Evolutionary conservation across 805 yeast species (phyloP).

Genomic region (Scheffersomyces spartinae): DNA sequence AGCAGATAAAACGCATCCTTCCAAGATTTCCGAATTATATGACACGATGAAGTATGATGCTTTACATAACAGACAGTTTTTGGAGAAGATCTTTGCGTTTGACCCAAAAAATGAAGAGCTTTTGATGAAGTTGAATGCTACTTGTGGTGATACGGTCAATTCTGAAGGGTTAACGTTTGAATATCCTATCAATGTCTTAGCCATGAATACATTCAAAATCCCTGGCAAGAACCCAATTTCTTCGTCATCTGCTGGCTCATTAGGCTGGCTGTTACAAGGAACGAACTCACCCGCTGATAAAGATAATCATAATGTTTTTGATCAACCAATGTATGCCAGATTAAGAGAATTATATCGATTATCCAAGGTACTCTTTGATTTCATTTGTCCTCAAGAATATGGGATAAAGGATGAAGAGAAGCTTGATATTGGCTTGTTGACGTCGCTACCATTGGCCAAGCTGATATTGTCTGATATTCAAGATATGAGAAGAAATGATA

Average conservation of each 20-base stretch:
- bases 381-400: constrained; percentile 96
- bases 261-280: constrained; percentile 60
- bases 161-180: constrained; percentile 51
- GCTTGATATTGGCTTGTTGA: constrained; percentile 87
- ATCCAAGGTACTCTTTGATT: constrained; percentile 90
- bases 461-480: constrained; percentile 76
- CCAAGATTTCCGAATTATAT: constrained; percentile 89
- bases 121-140: constrained; percentile 23
- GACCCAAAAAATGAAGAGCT: constrained; percentile 30
- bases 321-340: constrained; percentile 66
- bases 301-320: constrained; percentile 39
- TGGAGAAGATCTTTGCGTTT: constrained; percentile 73
- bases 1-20: constrained; percentile 95
- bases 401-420: constrained; percentile 95
- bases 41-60: constrained; percentile 99
- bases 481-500: constrained; percentile 63
- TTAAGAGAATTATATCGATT: constrained; percentile 81
- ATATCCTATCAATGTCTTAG: constrained; percentile 64
- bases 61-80: constrained; percentile 81
- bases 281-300: constrained; percentile 6
- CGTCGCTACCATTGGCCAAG: constrained; percentile 87
- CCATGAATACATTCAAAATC: constrained; percentile 65
- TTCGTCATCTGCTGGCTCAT: constrained; percentile 44
- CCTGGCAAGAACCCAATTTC: constrained; percentile 23
- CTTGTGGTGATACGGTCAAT: constrained; percentile 30